Conservation (phyloP, 225 moss, liverwort and hornwort species). For the Marchantia polymorpha region DNA sequence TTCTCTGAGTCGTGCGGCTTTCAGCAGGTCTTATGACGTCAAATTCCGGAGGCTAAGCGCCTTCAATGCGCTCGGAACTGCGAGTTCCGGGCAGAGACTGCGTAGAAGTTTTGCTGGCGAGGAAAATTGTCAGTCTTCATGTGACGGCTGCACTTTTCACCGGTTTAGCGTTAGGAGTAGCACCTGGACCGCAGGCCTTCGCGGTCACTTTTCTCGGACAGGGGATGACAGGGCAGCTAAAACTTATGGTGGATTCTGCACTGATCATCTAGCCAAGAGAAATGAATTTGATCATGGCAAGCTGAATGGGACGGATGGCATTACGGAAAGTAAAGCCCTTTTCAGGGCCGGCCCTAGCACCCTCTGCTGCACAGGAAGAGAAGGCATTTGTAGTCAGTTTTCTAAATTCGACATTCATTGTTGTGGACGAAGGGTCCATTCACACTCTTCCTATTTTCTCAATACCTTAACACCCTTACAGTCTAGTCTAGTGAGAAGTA, state of each 20-base stretch:
- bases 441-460: slow-evolving; percentile 4
- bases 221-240: neutral
- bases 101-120: neutral
- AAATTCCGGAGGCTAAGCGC: neutral
- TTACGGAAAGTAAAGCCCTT: slow-evolving; percentile 3
- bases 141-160: neutral
- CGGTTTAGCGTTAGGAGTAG: neutral
- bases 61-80: neutral
- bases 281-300: slow-evolving; percentile 3
- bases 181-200: neutral
- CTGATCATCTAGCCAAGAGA: neutral
- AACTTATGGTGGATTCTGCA: neutral
- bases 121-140: neutral
- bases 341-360: neutral
- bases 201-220: neutral
- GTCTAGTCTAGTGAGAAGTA: slow-evolving; percentile 4
- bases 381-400: slow-evolving; percentile 12
- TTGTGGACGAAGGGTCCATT: slow-evolving; percentile 15
- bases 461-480: neutral
- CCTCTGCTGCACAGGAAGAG: neutral
- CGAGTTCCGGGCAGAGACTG: neutral
- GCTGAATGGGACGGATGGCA: neutral
- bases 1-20: neutral
- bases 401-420: slow-evolving; percentile 14
- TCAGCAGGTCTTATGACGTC: neutral